These are phyloP conservation scores for Umbelopsis vinacea DNA, from an alignment of 192 early-diverging fungal species.

Conservation along the genomic window DNA sequence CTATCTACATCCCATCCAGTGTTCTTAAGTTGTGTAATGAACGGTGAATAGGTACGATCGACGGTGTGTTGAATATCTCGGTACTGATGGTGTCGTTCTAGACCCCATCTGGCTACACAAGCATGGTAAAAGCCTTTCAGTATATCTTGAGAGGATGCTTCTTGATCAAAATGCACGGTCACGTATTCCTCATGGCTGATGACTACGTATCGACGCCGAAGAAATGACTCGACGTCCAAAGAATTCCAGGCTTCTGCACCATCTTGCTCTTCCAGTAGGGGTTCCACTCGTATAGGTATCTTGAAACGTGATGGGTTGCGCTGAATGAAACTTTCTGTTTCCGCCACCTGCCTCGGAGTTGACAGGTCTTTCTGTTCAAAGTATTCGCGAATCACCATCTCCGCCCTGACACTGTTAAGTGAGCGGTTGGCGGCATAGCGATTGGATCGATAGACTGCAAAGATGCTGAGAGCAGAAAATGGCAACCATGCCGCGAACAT, in stretches of 20 bases:
- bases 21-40: constrained; percentile 42
- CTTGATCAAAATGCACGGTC: constrained; percentile 61
- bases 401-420: constrained; percentile 61
- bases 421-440: constrained; percentile 62
- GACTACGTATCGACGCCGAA: constrained; percentile 42
- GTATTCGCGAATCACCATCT: constrained; percentile 43
- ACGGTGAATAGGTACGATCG: constrained; percentile 38
- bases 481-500: constrained; percentile 72
- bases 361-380: constrained; percentile 30
- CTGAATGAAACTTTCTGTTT: constrained; percentile 53
- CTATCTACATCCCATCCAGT: constrained; percentile 59
- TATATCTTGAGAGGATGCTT: constrained; percentile 51
- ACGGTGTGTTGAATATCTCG: constrained; percentile 37
- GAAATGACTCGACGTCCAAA: constrained; percentile 27
- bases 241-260: constrained; percentile 35
- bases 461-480: constrained; percentile 70
- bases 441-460: constrained; percentile 73
- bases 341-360: constrained; percentile 42
- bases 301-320: constrained; percentile 48
- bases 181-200: constrained; percentile 37
- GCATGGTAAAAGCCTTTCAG: constrained; percentile 70
- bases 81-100: constrained; percentile 36
- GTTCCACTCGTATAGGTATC: constrained; percentile 54
- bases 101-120: constrained; percentile 36
- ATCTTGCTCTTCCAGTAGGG: constrained; percentile 37